Evolutionary conservation across 768 basidiomycete species (phyloP), one percentile per base, ranked within the genome.

Genomic region (Amanita fuliginea): DNA sequence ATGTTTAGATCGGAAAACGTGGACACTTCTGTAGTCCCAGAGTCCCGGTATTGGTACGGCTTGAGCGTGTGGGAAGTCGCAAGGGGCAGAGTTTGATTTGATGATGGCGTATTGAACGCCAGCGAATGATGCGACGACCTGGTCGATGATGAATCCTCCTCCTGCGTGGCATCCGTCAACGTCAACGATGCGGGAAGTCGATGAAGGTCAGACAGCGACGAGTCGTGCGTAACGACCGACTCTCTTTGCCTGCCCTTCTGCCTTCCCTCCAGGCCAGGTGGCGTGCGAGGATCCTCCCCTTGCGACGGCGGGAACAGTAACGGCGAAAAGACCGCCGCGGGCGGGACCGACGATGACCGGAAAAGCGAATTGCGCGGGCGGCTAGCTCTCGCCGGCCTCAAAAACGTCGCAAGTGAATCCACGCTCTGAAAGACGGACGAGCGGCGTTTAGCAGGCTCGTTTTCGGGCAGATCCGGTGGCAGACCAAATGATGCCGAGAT

Each of bases 141-240:
- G 14, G n/a, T 28, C 9, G 28, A 43, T 4, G 10, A 16, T 3
- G 14, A 6, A 16, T 43, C 42, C 16, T 28, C 42, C 24, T 42
- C 42, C 16, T 28, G 24, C 26, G 16, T 6, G 13, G n/a, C 13
- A 30, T 14, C 13, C 9, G 9, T n/a, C 13, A 22, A 14, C 10
- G 47, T 42, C 14, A 50, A 14, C 18, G 39, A 43, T 4, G 21
- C 11, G 4, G 49, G 49, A 3, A 50, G 41, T n/a, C 19, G 49
- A 30, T 50, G 49, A n/a, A 50, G 32, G 30, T 43, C 49, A 7
- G 49, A 49, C 19, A 49, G 24, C n/a, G 28, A 33, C 13, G 35
- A 47, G 14, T 43, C 41, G 14, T 50, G 14, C 21, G 41, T 34
- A 7, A 18, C 14, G 8, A 50, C 11, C 3, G 49, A 50, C 16